Evolutionary conservation across 352 stramenopile species (phyloP), one percentile per base, ranked within the genome.

Genomic region (Globisporangium carolinianum): DNA sequence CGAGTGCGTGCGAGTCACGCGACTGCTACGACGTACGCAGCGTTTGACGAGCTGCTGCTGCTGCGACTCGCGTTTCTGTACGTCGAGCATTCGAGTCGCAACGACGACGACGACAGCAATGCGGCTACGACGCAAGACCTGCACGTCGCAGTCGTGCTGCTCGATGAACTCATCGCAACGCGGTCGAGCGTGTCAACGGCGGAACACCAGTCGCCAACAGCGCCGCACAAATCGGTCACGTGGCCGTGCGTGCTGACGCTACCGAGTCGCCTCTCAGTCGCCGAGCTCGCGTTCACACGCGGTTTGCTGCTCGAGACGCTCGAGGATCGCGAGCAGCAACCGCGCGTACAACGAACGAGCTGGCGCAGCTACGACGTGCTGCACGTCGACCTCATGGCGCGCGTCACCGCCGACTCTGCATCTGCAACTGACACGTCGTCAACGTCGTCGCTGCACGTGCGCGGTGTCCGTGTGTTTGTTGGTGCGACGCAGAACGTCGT

Each of bases 11-110:
- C 71, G 75, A 8, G 65, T 71, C 14, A 59, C 58, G 39, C 66
- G 0, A 62, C 61, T 6, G 70, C 59, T 5, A 55, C 51, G 17
- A 47, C 61, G 3, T 83, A 86, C 46, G 55, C 60, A 14, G 48
- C 61, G 7, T 82, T 76, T 36, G 75, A 87, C 65, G 76, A 89
- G 50, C 51, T 87, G 1, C 38, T 89, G 1, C 47, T 87, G 12
- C 37, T 83, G 2, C 65, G 79, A 14, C 37, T 89, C 1, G 70
- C 73, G 3, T 87, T 89, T 55, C 36, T 89, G 10, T 76, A 86
- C 47, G 71, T 63, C 1, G 58, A 47, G 46, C 43, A 47, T 60
- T 15, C 53, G 14, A 47, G 42, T 42, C 7, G 0, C 38, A 36
- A 24, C 67, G 47, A 2, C 54, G 2, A 32, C 55, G 57, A 12